A percentile compares a stretch with the other conserved stretches of the same genome.
Conservation (phyloP, 805 yeast species). For the Wickerhamiella slavikovae region DNA sequence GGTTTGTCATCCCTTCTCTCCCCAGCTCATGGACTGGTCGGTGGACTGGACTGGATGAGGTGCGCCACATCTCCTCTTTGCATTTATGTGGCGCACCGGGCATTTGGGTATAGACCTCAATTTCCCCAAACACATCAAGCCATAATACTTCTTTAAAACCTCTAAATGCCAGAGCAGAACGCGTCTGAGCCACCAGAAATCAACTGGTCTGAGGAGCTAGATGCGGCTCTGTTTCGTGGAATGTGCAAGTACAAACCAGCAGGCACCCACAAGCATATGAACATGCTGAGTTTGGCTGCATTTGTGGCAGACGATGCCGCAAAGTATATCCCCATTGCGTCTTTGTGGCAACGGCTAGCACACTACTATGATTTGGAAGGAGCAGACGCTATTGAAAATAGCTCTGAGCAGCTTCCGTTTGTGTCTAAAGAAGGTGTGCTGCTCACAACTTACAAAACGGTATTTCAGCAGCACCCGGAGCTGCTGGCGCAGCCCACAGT, state of each 20-base stretch:
- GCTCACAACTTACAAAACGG: no score
- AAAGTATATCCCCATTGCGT: conserved; percentile 22
- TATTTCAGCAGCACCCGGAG: no score
- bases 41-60: no score
- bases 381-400: conserved; percentile 30
- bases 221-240: conserved; percentile 37
- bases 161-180: neutral
- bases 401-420: no score
- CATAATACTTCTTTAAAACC: no score
- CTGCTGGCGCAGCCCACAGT: neutral
- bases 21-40: no score
- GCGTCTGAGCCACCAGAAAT: neutral
- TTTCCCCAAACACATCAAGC: no score
- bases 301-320: neutral
- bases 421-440: no score
- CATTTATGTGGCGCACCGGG: no score
- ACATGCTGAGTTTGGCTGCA: conserved; percentile 16
- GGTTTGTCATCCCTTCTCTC: no score
- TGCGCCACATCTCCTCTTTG: neutral
- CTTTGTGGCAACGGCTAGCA: conserved; percentile 37
- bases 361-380: conserved; percentile 35
- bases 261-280: conserved; percentile 26
- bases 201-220: conserved; percentile 40
- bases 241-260: conserved; percentile 50
- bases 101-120: no score